Base-by-base conservation (phyloP, 2,329 filamentous ascomycete genomes). In the Claviceps humidiphila region DNA sequence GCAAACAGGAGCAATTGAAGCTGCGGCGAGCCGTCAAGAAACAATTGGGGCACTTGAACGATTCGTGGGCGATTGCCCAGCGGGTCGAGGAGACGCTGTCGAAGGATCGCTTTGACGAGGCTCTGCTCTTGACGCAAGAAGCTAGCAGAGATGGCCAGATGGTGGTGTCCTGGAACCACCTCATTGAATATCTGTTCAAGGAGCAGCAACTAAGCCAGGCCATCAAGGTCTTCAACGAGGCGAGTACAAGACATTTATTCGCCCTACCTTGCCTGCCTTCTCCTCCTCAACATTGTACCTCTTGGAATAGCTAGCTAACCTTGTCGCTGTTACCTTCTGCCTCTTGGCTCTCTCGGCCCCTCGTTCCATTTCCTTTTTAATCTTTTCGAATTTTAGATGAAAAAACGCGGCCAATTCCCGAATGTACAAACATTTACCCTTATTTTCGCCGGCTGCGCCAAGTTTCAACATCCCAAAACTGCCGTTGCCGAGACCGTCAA, bases 171-270 rank as follows among this genome's bases (percentile, higher is more conserved):
- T 98, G 91, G 90, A 97, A 97, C 67, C 80, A 87, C 62, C 68
- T 95, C 45, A 83, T 98, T 53, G 77, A 84, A 53, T 81, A 89
- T 65, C 73, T 80, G 56, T 70, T 96, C 65, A 68, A 75, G 43
- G 72, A 80, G 24, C 73, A 78, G 43, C 75, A 75, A 50, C 66
- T 89, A 38, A 74, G 75, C 54, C 70, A 73, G 20, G 90, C 87
- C 17, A 69, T 95, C 53, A 89, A 86, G 68, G 73, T 89, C n/a
- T 96, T 82, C 71, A 95, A 96, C 66, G 91, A 97, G 66, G 85
- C 87, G 66, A 56, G 73, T 54, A 26, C 14, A 48, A 45, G 34
- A 8, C 7, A 24, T 24, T 14, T 20, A 2, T 14, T 14, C 20
- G 8, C 7, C 11, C n/a, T 24, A 22, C 34, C n/a, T 24, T 5